phyloP scores from a whole-genome alignment of 1,284 basidiomycete genomes.

The Chalciporus sp. region DNA sequence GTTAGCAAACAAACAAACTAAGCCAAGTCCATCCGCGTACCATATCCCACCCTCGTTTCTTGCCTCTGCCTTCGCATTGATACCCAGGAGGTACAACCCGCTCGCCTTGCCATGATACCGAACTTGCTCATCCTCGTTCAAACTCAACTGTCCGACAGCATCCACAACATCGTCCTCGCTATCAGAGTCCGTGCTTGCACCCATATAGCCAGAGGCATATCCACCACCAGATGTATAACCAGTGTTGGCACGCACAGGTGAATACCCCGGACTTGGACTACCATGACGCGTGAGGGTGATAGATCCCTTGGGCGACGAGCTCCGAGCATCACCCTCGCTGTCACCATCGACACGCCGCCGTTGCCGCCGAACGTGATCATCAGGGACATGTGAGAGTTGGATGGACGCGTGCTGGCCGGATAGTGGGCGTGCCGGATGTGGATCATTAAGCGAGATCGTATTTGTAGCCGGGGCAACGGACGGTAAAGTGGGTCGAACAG shows the following conservation, averaged over 20 bases:
- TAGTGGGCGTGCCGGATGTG: conserved; percentile 6
- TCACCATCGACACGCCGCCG: conserved; percentile 32
- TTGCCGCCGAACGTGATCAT: conserved; percentile 32
- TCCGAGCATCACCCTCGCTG: conserved; percentile 2
- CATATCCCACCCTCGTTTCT: conserved; percentile 81
- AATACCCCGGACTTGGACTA: conserved; percentile 23
- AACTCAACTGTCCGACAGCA: conserved; percentile 79
- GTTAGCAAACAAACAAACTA: conserved; percentile 1
- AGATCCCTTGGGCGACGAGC: conserved; percentile 11
- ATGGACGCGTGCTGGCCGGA: conserved; percentile 14
- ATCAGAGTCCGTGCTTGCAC: conserved; percentile 38
- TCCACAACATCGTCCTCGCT: conserved; percentile 59
- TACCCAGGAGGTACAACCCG: conserved; percentile 75
- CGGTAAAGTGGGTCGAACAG: not conserved
- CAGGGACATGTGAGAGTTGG: conserved; percentile 13
- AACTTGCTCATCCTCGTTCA: conserved; percentile 83
- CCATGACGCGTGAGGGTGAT: conserved; percentile 8
- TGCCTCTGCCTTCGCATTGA: conserved; percentile 58
- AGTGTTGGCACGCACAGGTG: conserved; percentile 16
- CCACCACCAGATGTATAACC: conserved; percentile 17
- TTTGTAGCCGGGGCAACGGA: conserved; percentile 6
- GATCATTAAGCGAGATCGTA: conserved; percentile 18
- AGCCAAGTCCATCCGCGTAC: conserved; percentile 38
- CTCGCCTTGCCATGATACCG: conserved; percentile 80
- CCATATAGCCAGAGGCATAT: conserved; percentile 32